Evolutionary conservation across 1,284 basidiomycete genomes (phyloP), one percentile per base, ranked within the genome.

Genomic region (Dichomitus squalens): DNA sequence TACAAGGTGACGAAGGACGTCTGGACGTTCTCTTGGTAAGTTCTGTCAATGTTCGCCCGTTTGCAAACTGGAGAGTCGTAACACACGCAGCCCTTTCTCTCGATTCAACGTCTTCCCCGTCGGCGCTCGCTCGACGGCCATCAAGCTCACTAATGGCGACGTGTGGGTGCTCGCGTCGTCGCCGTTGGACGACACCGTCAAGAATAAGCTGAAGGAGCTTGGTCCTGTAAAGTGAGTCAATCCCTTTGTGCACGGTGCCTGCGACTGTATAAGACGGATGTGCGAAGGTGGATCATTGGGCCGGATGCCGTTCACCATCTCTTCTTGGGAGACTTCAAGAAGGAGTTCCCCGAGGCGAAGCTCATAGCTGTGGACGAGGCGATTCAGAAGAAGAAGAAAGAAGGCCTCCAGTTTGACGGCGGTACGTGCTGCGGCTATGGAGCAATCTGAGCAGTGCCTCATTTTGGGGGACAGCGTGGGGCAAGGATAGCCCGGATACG

Each of bases 131-230:
- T 90, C 90, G 0, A 96, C 92, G 0, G 95, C 94, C 1, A 79
- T 97, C 69, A 87, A 82, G 73, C 76, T 97, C 55, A 75, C 75
- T 47, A 79, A 83, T 53, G 86, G 88, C 18, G 86, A 84, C 4
- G 85, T 97, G 23, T 96, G 93, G 86, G 78, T 97, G 1, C 79
- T 96, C 31, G 94, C 93, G 1, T 95, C 92, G 1, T 93, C 93
- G 3, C 90, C 92, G 0, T 75, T 94, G 52, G 85, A 87, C 47
- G 74, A 80, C 5, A 87, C 87, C 35, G 96, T 92, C 1, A 89
- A 87, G 70, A 67, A 76, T 2, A 90, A 85, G 58, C 72, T 96
- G 27, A 80, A 87, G 51, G 79, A 86, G 49, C 76, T 97, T 5
- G 93, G 94, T 35, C 87, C 29, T 31, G 29, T 31, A 5, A 31